Base-by-base conservation (phyloP, 768 basidiomycete species). In the Rhizopogon roseolus region DNA sequence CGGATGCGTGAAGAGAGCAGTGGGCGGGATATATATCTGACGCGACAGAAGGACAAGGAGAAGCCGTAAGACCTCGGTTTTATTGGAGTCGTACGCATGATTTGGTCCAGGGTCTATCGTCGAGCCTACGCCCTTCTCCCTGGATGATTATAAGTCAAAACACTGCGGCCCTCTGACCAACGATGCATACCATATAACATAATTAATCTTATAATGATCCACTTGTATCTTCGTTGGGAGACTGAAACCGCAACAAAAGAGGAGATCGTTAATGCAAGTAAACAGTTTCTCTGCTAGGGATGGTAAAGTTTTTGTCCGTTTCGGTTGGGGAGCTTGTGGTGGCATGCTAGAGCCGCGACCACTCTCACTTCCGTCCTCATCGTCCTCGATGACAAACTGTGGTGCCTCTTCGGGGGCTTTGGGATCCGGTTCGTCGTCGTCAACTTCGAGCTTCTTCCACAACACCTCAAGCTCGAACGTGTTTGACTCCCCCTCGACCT, bases 41-140 rank as follows among this genome's bases (percentile, higher is more conserved):
- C 89, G 84, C 6, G 97, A 97, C 19, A 98, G 79, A 2, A 98
- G 75, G 49, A 97, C 81, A 38, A 94, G 84, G 42, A 98, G 76
- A 39, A 98, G 82, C 27, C 93, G 90, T 0, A 98, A 76, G 37
- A 98, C 88, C 73, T 98, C 94, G 2, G 82, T 84, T 65, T 89
- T 93, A 73, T 94, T 92, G 49, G 72, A 74, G 64, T 97, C 93
- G 50, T 84, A 80, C 25, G 76, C 75, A 58, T 79, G 79, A 60
- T 72, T 79, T 7, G 82, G 74, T 0, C 85, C 86, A 7, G 83
- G 79, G 64, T 90, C 86, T 37, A 80, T 74, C 2, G 93, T 91
- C 2, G 93, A 93, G 11, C 97, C 96, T 22, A 99, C 81, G 11
- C 96, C 96, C 63, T 88, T 93, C 75, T 97, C 93, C 96, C 96